These are phyloP conservation scores for Fusarium agapanthi DNA, from an alignment of 2,329 filamentous ascomycete genomes.

Conservation along the genomic window DNA sequence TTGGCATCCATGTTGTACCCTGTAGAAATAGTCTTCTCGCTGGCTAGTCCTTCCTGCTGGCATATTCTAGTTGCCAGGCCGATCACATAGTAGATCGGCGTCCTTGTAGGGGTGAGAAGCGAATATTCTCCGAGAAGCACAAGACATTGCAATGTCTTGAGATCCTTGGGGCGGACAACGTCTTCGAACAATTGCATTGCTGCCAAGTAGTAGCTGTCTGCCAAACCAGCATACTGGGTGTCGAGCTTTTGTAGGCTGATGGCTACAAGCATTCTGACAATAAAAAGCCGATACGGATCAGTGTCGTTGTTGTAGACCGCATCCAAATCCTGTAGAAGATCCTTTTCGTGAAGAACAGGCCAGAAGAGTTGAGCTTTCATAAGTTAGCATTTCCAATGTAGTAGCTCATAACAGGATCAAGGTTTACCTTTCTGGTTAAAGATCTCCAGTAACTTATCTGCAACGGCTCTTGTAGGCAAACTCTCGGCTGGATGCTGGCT, in stretches of 20 bases:
- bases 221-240: slow-evolving; percentile 87
- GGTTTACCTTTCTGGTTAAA: slow-evolving; percentile 82
- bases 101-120: slow-evolving; percentile 87
- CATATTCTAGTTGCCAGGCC: slow-evolving; percentile 88
- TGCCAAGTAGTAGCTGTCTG: slow-evolving; percentile 93
- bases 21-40: slow-evolving; percentile 84
- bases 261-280: slow-evolving; percentile 89
- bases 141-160: slow-evolving; percentile 90
- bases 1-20: slow-evolving; percentile 72
- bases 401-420: background rate
- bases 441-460: slow-evolving; percentile 81
- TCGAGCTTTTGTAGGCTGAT: slow-evolving; percentile 95
- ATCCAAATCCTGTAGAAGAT: slow-evolving; percentile 78
- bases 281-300: slow-evolving; percentile 87
- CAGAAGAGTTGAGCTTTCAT: slow-evolving; percentile 82
- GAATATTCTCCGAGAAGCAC: slow-evolving; percentile 91
- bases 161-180: slow-evolving; percentile 85
- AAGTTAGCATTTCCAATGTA: slow-evolving; percentile 18
- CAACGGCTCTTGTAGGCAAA: slow-evolving; percentile 77
- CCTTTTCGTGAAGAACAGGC: slow-evolving; percentile 85
- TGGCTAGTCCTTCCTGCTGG: slow-evolving; percentile 86
- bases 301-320: slow-evolving; percentile 80
- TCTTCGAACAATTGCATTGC: slow-evolving; percentile 86
- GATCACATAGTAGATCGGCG: slow-evolving; percentile 91
- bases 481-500: slow-evolving; percentile 82